Base-by-base conservation (phyloP, 257 asterid genomes). In the Phtheirospermum japonicum region DNA sequence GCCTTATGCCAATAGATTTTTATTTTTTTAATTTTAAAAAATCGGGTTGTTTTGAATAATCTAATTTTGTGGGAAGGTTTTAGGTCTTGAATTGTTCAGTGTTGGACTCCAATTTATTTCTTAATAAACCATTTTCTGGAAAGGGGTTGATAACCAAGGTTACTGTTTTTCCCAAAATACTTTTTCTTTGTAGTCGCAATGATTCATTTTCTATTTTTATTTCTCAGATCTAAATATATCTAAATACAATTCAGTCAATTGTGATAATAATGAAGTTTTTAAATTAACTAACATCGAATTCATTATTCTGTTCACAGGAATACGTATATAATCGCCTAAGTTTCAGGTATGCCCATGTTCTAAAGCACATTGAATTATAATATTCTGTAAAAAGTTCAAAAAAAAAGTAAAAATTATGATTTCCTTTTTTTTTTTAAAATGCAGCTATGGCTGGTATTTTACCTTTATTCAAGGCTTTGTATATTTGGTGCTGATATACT, bases 401-500 rank as follows among this genome's bases (percentile, higher is more conserved):
- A 19, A 7, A 5, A 2, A 9, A 9, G 17, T 55, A 54, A 18
- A 13, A 13, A 30, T 32, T 16, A 31, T 32, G 40, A 30, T 13
- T 30, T 56, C 11, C 18, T 61, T 34, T 71, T 76, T 66, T 48
- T 48, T 16, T n/a, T n/a, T n/a, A n/a, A n/a, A n/a, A n/a, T 39
- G 77, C 88, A 91, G 95, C 83, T 91, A 80, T 62, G 97, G 98
- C 9, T 91, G 98, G 97, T 91, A 91, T 57, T 88, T 91, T 51
- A 91, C 98, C 73, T 86, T 91, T 64, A 76, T 91, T 31, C 98
- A 91, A 81, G 98, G 97, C 33, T 88, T 86, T 51, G 97, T 91
- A 30, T 91, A 91, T 68, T 72, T 91, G 82, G 89, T 61, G 7
- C 82, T 91, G 50, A 81, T 91, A 59, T 78, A 64, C 63, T 49